Conservation (phyloP, 768 basidiomycete genomes). For the Leccinum rimulosum region DNA sequence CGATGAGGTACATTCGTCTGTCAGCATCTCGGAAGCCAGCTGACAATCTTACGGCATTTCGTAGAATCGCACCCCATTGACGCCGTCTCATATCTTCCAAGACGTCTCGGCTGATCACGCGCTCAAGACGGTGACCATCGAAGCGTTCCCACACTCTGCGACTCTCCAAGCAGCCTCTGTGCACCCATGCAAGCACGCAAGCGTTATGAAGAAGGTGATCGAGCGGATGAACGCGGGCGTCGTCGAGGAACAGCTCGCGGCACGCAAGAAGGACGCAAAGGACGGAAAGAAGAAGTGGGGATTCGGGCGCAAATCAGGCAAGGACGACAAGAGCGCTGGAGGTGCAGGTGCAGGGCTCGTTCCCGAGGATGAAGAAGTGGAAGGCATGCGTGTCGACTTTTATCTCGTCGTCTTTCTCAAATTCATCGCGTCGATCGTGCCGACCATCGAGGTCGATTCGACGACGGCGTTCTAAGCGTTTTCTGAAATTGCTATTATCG, state of each 20-base stretch:
- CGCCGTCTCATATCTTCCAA: conserved; percentile 90
- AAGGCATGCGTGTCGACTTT: conserved; percentile 96
- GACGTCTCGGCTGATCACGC: conserved; percentile 98
- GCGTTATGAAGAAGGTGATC: conserved; percentile 99
- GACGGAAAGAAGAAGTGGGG: conserved; percentile 78
- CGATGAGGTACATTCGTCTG: conserved; percentile 69
- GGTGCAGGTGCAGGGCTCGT: neutral
- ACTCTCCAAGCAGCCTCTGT: conserved; percentile 88
- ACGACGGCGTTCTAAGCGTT: conserved; percentile 65
- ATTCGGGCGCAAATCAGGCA: conserved; percentile 68
- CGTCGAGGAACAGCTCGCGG: conserved; percentile 75
- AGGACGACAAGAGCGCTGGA: conserved; percentile 45
- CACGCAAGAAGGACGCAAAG: conserved; percentile 50
- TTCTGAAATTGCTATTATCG: neutral
- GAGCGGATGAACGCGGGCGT: conserved; percentile 95
- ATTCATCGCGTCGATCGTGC: conserved; percentile 97
- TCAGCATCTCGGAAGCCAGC: conserved; percentile 1
- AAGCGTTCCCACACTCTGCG: conserved; percentile 92
- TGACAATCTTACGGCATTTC: conserved; percentile 1
- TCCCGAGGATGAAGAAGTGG: conserved; percentile 57
- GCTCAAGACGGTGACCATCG: conserved; percentile 97
- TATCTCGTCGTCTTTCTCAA: conserved; percentile 98
- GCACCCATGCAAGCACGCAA: conserved; percentile 97
- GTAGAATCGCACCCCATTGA: conserved; percentile 86
- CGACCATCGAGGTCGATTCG: conserved; percentile 98